Percentiles rank a stretch among this genome's conserved stretches.
These are phyloP conservation scores for Clonostachys sp. DNA, from an alignment of 2,329 filamentous ascomycete species.

Conservation along the genomic window DNA sequence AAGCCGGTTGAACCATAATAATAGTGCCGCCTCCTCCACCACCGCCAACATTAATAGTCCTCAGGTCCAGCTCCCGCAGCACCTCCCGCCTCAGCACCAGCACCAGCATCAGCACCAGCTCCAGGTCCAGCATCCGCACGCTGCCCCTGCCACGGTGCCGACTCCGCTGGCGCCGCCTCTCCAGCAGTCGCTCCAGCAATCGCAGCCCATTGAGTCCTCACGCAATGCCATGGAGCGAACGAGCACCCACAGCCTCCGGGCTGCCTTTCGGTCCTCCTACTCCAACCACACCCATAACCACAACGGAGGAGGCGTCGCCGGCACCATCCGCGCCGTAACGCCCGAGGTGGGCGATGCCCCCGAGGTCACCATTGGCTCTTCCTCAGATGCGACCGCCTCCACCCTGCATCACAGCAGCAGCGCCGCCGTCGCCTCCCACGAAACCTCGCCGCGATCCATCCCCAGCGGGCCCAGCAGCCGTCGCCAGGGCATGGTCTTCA, in stretches of 20 bases:
- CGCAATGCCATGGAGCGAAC: slow-evolving; percentile 25
- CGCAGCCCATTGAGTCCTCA: slow-evolving; percentile 14
- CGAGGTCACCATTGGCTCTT: slow-evolving; percentile 6
- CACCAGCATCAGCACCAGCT: not conserved
- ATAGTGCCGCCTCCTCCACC: too few relatives aligned
- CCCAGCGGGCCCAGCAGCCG: slow-evolving; percentile 31
- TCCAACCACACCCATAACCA: slow-evolving; percentile 17
- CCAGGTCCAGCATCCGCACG: not conserved
- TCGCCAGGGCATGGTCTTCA: slow-evolving; percentile 57
- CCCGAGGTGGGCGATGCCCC: slow-evolving; percentile 47
- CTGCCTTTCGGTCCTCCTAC: slow-evolving; percentile 22
- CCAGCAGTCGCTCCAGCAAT: not conserved
- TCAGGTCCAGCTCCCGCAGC: too few relatives aligned
- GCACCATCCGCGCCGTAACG: slow-evolving; percentile 60
- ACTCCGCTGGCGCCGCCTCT: slow-evolving; percentile 1
- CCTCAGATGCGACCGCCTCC: slow-evolving; percentile 10
- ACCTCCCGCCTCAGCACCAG: not conserved
- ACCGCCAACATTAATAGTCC: too few relatives aligned
- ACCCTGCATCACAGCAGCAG: slow-evolving; percentile 7
- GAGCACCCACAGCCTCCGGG: slow-evolving; percentile 25
- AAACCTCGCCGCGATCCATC: slow-evolving; percentile 23
- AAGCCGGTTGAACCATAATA: too few relatives aligned
- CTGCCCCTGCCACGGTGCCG: not conserved
- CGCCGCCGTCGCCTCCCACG: slow-evolving; percentile 13
- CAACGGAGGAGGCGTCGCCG: not conserved